Percentiles rank a stretch among this genome's conserved stretches.
phyloP scores from a whole-genome alignment of 2,329 filamentous ascomycete genomes.

The Trichoderma afroharzianum region DNA sequence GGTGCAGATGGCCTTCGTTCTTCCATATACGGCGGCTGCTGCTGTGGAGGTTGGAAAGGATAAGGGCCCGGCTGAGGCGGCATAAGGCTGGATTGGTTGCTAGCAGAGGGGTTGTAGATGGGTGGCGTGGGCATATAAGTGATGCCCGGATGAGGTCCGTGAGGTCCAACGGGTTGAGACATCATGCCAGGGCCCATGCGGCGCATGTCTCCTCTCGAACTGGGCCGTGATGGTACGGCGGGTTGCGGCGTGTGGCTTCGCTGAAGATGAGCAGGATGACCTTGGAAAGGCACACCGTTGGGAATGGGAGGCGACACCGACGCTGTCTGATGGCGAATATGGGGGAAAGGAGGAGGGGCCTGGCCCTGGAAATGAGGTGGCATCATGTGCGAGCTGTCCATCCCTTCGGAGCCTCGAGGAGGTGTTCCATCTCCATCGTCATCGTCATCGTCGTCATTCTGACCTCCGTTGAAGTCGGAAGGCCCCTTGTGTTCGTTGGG shows the following conservation, averaged over 20 bases:
- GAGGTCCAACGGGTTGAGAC: constrained; percentile 60
- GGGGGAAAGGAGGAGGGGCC: constrained; percentile 60
- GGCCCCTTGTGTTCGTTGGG: constrained; percentile 97
- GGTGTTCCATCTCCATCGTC: constrained; percentile 67
- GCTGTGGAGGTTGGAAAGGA: constrained; percentile 30
- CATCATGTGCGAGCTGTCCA: constrained; percentile 53
- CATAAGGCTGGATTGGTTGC: constrained; percentile 36
- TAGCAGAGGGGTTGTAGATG: constrained; percentile 66
- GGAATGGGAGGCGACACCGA: constrained; percentile 85
- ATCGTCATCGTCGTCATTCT: constrained; percentile 81
- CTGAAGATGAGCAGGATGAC: constrained; percentile 41
- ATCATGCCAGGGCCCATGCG: constrained; percentile 71
- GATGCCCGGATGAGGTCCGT: constrained; percentile 59
- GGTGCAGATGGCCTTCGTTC: constrained; percentile 74
- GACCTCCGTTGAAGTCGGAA: constrained; percentile 81
- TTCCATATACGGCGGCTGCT: constrained; percentile 66
- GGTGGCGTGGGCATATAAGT: constrained; percentile 82
- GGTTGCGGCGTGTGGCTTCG: constrained; percentile 82
- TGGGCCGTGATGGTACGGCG: constrained; percentile 58
- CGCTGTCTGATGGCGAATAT: constrained; percentile 76
- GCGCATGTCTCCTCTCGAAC: constrained; percentile 75
- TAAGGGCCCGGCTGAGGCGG: constrained; percentile 41
- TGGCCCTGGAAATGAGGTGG: constrained; percentile 68
- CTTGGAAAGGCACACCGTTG: constrained; percentile 68
- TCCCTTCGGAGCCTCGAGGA: constrained; percentile 58